Base-by-base conservation (phyloP, 2,329 filamentous ascomycete genomes). In the Phoma sp. region DNA sequence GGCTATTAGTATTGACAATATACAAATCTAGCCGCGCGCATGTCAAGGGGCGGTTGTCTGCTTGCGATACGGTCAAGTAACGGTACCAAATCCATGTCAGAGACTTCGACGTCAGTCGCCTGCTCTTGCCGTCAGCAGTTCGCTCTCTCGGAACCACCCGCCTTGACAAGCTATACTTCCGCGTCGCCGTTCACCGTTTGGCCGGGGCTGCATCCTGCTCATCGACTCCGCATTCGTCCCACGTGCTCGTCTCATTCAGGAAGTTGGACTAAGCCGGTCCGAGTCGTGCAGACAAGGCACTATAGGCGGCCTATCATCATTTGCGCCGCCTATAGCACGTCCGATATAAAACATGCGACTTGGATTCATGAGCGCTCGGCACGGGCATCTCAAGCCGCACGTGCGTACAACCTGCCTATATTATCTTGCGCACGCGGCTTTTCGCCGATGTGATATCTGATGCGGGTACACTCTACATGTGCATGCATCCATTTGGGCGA, bases 291-390 rank as follows among this genome's bases (percentile, higher is more conserved):
- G 37, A 55, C 31, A 43, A 8, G 38, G 43, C 43, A 55, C 47
- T 51, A 51, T 51, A 41, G 41, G 41, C 46, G 41, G 41, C 52
- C 46, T 55, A 55, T 55, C 52, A 47, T 31, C 46, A 55, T 46
- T 32, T 51, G 31, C 41, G 37, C 19, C 25, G 13, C 24, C 46
- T 39, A 32, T 38, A 51, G 13, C n/a, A 19, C 21, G 36, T 31
- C 19, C 13, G 15, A 21, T 6, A 35, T 43, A 25, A 45, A 46
- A 51, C 52, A 38, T 15, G 12, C 36, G 24, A 46, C 24, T n/a
- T 22, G 24, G 4, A 31, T 5, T 6, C 32, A 29, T 37, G n/a
- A 8, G 15, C 25, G 36, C 46, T 41, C 52, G 32, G 17, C 29
- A 46, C 32, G 25, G 33, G 22, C 22, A 24, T 24, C 22, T 15